Percentiles rank a stretch among this genome's conserved stretches.
Evolutionary conservation across 805 yeast genomes (phyloP).

Genomic region (Komagataella phaffii): DNA sequence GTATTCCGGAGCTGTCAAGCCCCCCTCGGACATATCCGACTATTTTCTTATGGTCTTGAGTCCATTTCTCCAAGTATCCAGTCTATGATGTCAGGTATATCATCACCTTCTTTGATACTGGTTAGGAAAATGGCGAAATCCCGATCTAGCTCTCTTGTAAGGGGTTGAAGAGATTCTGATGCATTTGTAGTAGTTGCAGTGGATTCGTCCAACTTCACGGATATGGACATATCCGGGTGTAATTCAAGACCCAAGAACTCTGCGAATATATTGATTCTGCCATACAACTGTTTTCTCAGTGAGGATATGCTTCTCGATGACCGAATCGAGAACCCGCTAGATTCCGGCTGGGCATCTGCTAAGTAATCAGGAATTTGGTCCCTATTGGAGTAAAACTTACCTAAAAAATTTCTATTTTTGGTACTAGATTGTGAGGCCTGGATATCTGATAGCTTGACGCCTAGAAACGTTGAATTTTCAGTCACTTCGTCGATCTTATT

Average conservation of each 20-base stretch:
- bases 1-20: not conserved
- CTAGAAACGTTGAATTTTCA: slow-evolving; percentile 6
- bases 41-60: not conserved
- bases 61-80: slow-evolving; percentile 10
- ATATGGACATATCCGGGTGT: not conserved
- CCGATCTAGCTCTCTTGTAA: slow-evolving; percentile 6
- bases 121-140: slow-evolving; percentile 12
- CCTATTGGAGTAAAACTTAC: not conserved
- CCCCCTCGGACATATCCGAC: not conserved
- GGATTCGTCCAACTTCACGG: not conserved
- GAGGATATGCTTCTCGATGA: not conserved
- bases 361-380: not conserved
- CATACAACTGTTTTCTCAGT: not conserved
- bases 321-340: not conserved
- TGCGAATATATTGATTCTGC: not conserved
- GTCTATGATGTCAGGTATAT: slow-evolving; percentile 7
- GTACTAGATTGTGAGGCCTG: not conserved
- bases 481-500: slow-evolving; percentile 13
- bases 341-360: not conserved
- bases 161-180: not conserved
- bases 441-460: not conserved
- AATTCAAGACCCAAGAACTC: not conserved
- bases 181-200: not conserved
- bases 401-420: not conserved
- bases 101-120: slow-evolving; percentile 9